Base-by-base conservation (phyloP, 2,329 filamentous ascomycete genomes). In the Tricladium varicosporioides region DNA sequence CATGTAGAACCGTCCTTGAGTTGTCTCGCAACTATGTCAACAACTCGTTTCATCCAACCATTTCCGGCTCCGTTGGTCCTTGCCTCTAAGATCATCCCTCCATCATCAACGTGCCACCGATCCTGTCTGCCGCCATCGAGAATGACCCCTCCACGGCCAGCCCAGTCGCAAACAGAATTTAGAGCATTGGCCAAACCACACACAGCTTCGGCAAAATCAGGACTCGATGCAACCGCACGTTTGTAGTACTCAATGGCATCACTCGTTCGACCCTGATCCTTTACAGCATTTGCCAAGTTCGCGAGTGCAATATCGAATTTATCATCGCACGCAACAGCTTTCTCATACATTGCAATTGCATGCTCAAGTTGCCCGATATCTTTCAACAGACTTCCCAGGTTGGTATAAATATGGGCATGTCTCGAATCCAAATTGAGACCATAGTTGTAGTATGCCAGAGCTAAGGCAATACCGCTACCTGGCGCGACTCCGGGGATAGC, bases 91-190 rank as follows among this genome's bases (percentile, higher is more conserved):
- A 97, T 82, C 82, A 91, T 89, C 10, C 92, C 92, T 40, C 84
- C 78, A 0, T 91, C 87, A 66, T 95, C 86, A 18, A 99, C 92
- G 71, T 99, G 94, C 90, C 94, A 97, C 43, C 91, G 85, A 71
- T 99, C 94, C 61, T 87, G 85, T 64, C 80, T 84, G 8, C 89
- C 91, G 51, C 78, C 79, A 53, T 86, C 81, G n/a, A 90, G 81
- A 22, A 90, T 79, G 47, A 96, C 87, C 1, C 94, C 94, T 59
- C 94, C 94, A 61, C 94, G 85, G 31, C 91, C 91, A 67, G 84
- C 83, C 94, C 94, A 99, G 68, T 93, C 89, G 70, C 94, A 99
- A 5, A 99, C 92, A 5, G 94, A 97, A 70, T 97, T 97, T 51
- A 99, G 78, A 1, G 94, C 93, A 57, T 96, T 97, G 1, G 92